Evolutionary conservation across 2,329 filamentous ascomycete species (phyloP).

Genomic region (Aspergillus felis): DNA sequence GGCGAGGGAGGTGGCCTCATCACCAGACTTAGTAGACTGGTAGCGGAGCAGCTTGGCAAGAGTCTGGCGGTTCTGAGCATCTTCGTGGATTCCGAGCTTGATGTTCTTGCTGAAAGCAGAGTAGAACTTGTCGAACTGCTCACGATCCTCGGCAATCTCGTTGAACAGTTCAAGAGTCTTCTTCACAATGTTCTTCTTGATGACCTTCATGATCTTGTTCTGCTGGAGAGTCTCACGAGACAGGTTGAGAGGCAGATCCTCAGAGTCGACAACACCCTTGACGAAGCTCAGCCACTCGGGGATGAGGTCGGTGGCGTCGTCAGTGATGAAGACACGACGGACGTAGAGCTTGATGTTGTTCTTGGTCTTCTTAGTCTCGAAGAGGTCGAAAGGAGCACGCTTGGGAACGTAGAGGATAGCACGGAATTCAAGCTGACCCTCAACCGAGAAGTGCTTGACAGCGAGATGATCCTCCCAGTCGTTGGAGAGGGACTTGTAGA

Average conservation of each 20-base stretch:
- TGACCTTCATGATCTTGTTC: constrained; percentile 99
- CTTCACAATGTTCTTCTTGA: constrained; percentile 99
- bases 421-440: constrained; percentile 99
- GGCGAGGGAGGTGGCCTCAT: constrained; percentile 87
- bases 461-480: constrained; percentile 99
- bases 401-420: constrained; percentile 99
- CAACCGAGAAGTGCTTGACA: constrained; percentile 99
- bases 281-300: constrained; percentile 99
- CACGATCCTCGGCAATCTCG: constrained; percentile 98
- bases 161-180: constrained; percentile 99
- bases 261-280: constrained; percentile 99
- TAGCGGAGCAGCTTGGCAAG: constrained; percentile 99
- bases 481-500: constrained; percentile 99
- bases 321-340: constrained; percentile 99
- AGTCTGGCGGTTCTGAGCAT: constrained; percentile 87
- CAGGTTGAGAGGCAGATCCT: constrained; percentile 98
- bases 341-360: constrained; percentile 99
- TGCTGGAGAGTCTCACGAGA: constrained; percentile 99
- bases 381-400: constrained; percentile 98
- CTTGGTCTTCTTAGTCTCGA: constrained; percentile 99
- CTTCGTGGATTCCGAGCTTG: constrained; percentile 99
- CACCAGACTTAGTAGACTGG: constrained; percentile 98
- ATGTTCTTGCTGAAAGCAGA: constrained; percentile 99
- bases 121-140: constrained; percentile 99
- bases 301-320: constrained; percentile 97